Conservation (phyloP, 768 basidiomycete genomes). For the Tricholoma saponaceum region DNA sequence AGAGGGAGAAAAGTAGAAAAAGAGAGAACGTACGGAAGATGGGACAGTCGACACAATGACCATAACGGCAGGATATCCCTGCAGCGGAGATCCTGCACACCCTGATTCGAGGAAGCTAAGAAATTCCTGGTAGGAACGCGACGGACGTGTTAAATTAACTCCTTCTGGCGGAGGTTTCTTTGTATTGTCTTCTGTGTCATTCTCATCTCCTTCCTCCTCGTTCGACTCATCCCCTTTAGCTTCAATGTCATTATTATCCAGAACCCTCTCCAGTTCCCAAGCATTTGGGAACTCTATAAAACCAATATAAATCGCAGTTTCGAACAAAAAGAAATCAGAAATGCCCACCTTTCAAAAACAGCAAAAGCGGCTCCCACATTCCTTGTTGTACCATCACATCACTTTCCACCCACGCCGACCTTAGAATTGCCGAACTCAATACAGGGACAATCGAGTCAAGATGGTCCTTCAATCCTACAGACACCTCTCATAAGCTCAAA, state of each 20-base stretch:
- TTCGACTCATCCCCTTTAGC: conserved; percentile 15
- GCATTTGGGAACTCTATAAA: conserved; percentile 55
- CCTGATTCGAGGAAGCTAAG: conserved; percentile 73
- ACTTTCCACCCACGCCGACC: conserved; percentile 66
- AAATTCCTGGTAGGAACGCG: conserved; percentile 65
- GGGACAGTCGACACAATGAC: conserved; percentile 83
- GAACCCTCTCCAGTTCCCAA: conserved; percentile 50
- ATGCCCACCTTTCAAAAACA: conserved; percentile 64
- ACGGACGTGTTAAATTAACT: conserved; percentile 14
- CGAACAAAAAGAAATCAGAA: background rate
- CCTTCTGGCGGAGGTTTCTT: background rate
- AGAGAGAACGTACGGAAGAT: conserved; percentile 40
- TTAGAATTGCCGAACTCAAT: conserved; percentile 55
- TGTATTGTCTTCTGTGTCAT: conserved; percentile 26
- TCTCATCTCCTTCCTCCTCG: conserved; percentile 29
- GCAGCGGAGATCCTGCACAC: conserved; percentile 73
- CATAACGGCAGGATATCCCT: conserved; percentile 80
- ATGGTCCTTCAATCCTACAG: conserved; percentile 11
- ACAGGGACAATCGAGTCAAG: conserved; percentile 33
- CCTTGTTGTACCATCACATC: conserved; percentile 62
- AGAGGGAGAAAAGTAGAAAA: background rate
- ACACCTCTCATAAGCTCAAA: background rate
- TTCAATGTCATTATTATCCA: conserved; percentile 25
- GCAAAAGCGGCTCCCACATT: conserved; percentile 70
- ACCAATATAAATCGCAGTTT: background rate